Percentiles rank a stretch among this genome's conserved stretches.
These are phyloP conservation scores for Paraphysoderma sedebokerense DNA, from an alignment of 371 early-diverging fungal species.

Conservation along the genomic window DNA sequence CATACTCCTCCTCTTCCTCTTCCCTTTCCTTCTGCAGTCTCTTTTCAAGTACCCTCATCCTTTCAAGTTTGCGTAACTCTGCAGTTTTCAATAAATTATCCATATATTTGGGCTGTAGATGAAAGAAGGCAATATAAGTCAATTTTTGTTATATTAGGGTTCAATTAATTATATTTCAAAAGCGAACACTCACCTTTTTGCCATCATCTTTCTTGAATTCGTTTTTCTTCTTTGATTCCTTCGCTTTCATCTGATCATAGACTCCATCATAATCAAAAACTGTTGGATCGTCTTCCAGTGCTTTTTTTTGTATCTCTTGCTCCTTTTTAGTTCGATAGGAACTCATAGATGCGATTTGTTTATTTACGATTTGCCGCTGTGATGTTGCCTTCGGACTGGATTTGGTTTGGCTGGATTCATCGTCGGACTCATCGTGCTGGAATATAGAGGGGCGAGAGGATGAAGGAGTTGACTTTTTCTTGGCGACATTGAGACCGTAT, in stretches of 20 bases:
- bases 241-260: constrained; percentile 65
- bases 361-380: no score
- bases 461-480: no score
- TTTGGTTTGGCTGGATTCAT: no score
- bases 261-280: constrained; percentile 82
- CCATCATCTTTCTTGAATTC: constrained; percentile 11
- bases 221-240: constrained; percentile 25
- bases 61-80: constrained; percentile 63
- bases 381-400: no score
- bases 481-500: no score
- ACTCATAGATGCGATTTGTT: no score
- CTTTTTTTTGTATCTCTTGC: constrained; percentile 35
- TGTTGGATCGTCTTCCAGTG: constrained; percentile 59
- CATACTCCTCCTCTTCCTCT: constrained; percentile 44
- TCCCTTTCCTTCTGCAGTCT: constrained; percentile 61
- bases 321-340: neutral
- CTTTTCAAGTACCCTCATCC: constrained; percentile 57
- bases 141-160: constrained; percentile 4
- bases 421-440: no score
- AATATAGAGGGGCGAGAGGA: no score
- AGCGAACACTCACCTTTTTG: neutral
- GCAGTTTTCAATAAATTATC: constrained; percentile 50
- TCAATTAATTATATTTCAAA: neutral
- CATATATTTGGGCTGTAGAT: constrained; percentile 58
- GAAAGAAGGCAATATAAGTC: constrained; percentile 7